Conservation (phyloP, 257 asterid species). For the Phtheirospermum japonicum region DNA sequence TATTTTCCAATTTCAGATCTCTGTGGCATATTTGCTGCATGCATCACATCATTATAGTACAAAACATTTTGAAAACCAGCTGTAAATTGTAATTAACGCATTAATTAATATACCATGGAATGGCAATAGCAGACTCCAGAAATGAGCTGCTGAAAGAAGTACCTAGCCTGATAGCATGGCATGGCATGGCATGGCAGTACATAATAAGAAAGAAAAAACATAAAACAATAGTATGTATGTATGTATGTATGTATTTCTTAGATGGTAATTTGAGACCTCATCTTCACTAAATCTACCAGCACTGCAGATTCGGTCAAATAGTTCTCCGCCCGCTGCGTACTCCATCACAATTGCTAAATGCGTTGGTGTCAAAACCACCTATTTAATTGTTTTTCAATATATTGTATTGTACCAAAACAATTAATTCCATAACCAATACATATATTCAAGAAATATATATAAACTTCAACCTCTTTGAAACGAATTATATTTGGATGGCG, state of each 20-base stretch:
- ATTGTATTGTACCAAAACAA: too few species aligned
- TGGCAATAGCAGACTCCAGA: conserved; percentile 48
- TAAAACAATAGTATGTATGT: background rate
- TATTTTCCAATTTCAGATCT: conserved; percentile 61
- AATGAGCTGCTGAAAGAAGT: conserved; percentile 40
- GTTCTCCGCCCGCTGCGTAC: conserved; percentile 64
- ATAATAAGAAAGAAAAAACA: background rate
- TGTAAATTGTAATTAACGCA: too few species aligned
- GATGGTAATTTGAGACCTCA: conserved; percentile 32
- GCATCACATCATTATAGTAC: too few species aligned
- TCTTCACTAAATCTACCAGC: conserved; percentile 55
- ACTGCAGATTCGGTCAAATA: conserved; percentile 50
- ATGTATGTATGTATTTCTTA: background rate
- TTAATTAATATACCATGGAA: conserved; percentile 44
- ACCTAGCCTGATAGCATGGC: conserved; percentile 49
- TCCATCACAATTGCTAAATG: conserved; percentile 56
- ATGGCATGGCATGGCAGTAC: too few species aligned
- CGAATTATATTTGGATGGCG: conserved; percentile 67
- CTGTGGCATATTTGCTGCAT: conserved; percentile 68
- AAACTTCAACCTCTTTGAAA: conserved; percentile 52
- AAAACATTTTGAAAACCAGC: too few species aligned
- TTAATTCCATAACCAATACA: too few species aligned
- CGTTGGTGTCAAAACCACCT: conserved; percentile 47
- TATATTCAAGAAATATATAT: background rate
- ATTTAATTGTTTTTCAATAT: too few species aligned